phyloP scores from a whole-genome alignment of 768 basidiomycete genomes.

The Rickenella mellea region DNA sequence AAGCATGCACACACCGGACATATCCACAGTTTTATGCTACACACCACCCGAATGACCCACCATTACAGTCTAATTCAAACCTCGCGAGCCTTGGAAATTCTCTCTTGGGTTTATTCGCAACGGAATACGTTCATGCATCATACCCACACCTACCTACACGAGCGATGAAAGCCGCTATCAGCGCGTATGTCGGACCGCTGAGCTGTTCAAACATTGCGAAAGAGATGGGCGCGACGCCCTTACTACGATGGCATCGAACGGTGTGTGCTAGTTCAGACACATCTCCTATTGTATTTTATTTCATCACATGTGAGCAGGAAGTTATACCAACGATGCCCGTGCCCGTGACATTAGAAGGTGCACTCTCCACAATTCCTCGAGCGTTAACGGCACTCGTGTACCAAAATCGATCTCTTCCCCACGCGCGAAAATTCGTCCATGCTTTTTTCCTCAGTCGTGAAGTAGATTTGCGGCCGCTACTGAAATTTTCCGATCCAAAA shows the following conservation, averaged over 20 bases:
- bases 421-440: slow-evolving; percentile 85
- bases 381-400: slow-evolving; percentile 84
- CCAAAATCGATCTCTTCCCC: slow-evolving; percentile 74
- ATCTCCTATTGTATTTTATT: neutral
- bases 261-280: slow-evolving; percentile 36
- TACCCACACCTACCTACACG: slow-evolving; percentile 91
- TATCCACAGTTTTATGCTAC: slow-evolving; percentile 45
- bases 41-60: slow-evolving; percentile 44
- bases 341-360: slow-evolving; percentile 47
- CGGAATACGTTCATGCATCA: slow-evolving; percentile 69
- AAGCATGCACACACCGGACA: slow-evolving; percentile 76
- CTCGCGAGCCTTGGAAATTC: slow-evolving; percentile 76
- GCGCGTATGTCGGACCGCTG: slow-evolving; percentile 82
- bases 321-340: too few relatives aligned
- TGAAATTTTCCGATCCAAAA: slow-evolving; percentile 81
- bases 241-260: slow-evolving; percentile 75
- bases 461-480: slow-evolving; percentile 67
- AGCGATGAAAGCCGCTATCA: slow-evolving; percentile 84
- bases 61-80: slow-evolving; percentile 62
- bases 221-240: slow-evolving; percentile 70
- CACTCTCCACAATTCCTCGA: slow-evolving; percentile 79
- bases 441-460: slow-evolving; percentile 81
- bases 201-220: slow-evolving; percentile 79
- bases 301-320: too few relatives aligned
- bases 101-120: slow-evolving; percentile 81